Conservation (phyloP, 768 basidiomycete genomes). For the Amanita brunnescens region DNA sequence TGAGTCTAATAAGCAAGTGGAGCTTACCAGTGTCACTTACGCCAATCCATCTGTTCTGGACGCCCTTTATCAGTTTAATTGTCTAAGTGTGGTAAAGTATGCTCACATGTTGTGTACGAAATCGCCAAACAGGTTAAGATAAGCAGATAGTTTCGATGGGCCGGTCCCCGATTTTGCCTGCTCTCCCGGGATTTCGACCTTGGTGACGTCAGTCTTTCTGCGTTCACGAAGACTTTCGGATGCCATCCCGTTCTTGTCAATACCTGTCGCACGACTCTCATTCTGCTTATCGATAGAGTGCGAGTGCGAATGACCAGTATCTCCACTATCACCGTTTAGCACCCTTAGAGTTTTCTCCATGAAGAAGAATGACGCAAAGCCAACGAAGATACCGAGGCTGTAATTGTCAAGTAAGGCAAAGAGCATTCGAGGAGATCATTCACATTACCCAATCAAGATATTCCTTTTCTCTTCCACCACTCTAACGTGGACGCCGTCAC, state of each 20-base stretch:
- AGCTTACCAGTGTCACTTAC: constrained; percentile 34
- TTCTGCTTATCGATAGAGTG: constrained; percentile 26
- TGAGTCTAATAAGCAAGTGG: constrained; percentile 1
- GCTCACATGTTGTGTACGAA: constrained; percentile 87
- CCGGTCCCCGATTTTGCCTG: constrained; percentile 29
- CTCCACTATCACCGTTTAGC: constrained; percentile 53
- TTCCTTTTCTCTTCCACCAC: constrained; percentile 89
- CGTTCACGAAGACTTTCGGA: constrained; percentile 43
- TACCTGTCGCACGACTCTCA: constrained; percentile 9
- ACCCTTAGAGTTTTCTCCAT: constrained; percentile 90
- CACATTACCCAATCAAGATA: constrained; percentile 76
- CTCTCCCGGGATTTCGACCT: constrained; percentile 13
- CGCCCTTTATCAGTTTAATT: constrained; percentile 1
- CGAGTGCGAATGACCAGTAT: constrained; percentile 43
- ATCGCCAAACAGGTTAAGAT: constrained; percentile 88
- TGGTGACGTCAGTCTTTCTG: constrained; percentile 20
- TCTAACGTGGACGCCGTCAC: constrained; percentile 62
- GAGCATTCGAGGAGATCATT: neutral
- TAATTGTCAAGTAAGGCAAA: neutral
- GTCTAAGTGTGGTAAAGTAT: too few species aligned
- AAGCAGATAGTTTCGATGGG: constrained; percentile 81
- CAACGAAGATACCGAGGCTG: constrained; percentile 75
- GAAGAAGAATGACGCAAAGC: constrained; percentile 86
- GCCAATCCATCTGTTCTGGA: constrained; percentile 85
- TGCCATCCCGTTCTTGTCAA: constrained; percentile 38